These are phyloP conservation scores for Ashbya aceris DNA, from an alignment of 1,139 yeast genomes.

Conservation along the genomic window DNA sequence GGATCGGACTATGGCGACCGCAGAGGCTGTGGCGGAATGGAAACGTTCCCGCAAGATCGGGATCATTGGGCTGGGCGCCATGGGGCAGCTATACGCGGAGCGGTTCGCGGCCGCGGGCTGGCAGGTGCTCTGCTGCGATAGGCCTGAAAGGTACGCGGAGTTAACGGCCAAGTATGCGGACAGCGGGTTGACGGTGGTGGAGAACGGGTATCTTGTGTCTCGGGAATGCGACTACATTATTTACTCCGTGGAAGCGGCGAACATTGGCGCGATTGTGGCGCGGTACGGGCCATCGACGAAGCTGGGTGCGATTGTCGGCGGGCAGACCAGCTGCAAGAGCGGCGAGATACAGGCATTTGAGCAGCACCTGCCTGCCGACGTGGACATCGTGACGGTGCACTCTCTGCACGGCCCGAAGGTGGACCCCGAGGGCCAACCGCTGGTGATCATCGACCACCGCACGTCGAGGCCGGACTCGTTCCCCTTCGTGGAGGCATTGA, in stretches of 20 bases:
- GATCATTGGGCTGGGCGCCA: slow-evolving; percentile 92
- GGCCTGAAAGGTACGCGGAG: slow-evolving; percentile 53
- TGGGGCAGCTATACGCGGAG: slow-evolving; percentile 84
- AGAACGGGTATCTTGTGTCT: slow-evolving; percentile 77
- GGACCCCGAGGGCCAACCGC: slow-evolving; percentile 82
- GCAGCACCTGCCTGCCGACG: slow-evolving; percentile 60
- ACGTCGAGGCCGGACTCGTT: slow-evolving; percentile 45
- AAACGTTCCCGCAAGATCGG: slow-evolving; percentile 53
- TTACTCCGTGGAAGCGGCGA: slow-evolving; percentile 86
- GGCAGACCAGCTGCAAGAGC: slow-evolving; percentile 90
- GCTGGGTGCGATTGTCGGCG: slow-evolving; percentile 88
- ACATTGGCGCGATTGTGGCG: slow-evolving; percentile 60
- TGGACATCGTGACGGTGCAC: slow-evolving; percentile 76
- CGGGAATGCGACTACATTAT: slow-evolving; percentile 72
- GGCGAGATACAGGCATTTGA: slow-evolving; percentile 89
- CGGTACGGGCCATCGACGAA: slow-evolving; percentile 82
- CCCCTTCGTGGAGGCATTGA: slow-evolving; percentile 50
- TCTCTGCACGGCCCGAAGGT: slow-evolving; percentile 94
- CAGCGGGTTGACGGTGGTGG: slow-evolving; percentile 45
- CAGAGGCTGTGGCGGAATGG: slow-evolving; percentile 23
- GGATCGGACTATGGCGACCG: neutral
- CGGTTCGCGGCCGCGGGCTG: slow-evolving; percentile 77
- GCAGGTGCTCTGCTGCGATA: slow-evolving; percentile 86
- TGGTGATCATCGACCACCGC: slow-evolving; percentile 74
- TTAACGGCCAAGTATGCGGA: slow-evolving; percentile 36